Percentiles rank a stretch among this genome's conserved stretches.
Evolutionary conservation across 2,329 filamentous ascomycete genomes (phyloP).

Genomic region (Mycogone perniciosa): DNA sequence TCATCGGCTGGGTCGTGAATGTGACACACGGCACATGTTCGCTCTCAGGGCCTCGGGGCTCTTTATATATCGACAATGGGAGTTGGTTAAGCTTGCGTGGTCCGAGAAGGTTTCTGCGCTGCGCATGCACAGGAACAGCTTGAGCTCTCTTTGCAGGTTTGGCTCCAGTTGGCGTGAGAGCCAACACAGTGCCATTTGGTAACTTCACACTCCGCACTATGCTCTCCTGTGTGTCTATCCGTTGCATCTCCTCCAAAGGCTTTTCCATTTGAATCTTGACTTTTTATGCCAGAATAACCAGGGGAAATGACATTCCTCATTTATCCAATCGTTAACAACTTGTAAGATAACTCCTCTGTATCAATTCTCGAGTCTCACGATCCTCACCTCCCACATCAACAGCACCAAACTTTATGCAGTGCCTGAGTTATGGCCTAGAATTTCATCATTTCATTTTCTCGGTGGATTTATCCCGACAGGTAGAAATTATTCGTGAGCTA

Average conservation of each 20-base stretch:
- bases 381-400: too few relatives aligned
- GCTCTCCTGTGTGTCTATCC: background rate
- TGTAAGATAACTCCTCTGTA: background rate
- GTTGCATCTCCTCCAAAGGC: too few relatives aligned
- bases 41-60: background rate
- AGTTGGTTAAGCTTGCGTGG: background rate
- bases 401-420: too few relatives aligned
- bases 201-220: background rate
- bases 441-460: too few relatives aligned
- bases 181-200: background rate
- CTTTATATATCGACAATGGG: background rate
- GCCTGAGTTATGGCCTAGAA: too few relatives aligned
- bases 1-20: slow-evolving; percentile 23
- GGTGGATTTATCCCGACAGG: too few relatives aligned
- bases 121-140: background rate
- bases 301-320: background rate
- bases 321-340: background rate
- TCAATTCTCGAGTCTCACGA: too few relatives aligned
- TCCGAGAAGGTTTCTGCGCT: background rate
- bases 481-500: too few relatives aligned
- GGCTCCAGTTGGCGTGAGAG: background rate
- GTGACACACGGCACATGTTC: slow-evolving; percentile 25
- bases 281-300: too few relatives aligned
- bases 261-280: too few relatives aligned
- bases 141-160: background rate